A percentile compares a stretch with the other conserved stretches of the same genome.
Evolutionary conservation across 2,329 filamentous ascomycete species (phyloP).

Genomic region (Hirsutella rhossiliensis): DNA sequence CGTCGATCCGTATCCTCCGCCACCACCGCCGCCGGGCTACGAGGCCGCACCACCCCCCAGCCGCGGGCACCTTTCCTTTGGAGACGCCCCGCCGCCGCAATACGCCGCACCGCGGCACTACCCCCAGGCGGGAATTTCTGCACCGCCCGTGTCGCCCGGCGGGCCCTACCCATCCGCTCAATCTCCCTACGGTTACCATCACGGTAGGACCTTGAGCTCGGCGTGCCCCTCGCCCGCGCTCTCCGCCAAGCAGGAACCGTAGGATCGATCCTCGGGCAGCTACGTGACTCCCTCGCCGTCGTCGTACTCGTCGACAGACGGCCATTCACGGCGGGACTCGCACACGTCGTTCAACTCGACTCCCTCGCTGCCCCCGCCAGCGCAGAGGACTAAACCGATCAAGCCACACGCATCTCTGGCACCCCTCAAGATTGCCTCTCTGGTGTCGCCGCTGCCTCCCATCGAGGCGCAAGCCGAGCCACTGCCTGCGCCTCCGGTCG

Average conservation of each 20-base stretch:
- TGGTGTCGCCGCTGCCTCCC: slow-evolving; percentile 21
- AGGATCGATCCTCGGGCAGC: slow-evolving; percentile 24
- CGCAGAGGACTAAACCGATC: slow-evolving; percentile 6
- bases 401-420: slow-evolving; percentile 16
- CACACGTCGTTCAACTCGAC: slow-evolving; percentile 15
- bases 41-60: slow-evolving; percentile 13
- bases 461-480: slow-evolving; percentile 23
- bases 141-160: slow-evolving; percentile 20
- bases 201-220: slow-evolving; percentile 15
- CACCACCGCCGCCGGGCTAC: slow-evolving; percentile 22
- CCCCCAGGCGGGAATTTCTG: slow-evolving; percentile 22
- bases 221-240: slow-evolving; percentile 17
- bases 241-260: slow-evolving; percentile 19
- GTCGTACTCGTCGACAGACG: slow-evolving; percentile 14
- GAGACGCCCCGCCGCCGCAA: slow-evolving; percentile 19
- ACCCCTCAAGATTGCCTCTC: slow-evolving; percentile 22
- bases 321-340: slow-evolving; percentile 18
- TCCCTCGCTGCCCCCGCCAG: slow-evolving; percentile 14
- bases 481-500: slow-evolving; percentile 11
- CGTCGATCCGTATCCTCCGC: slow-evolving; percentile 29
- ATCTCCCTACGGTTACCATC: slow-evolving; percentile 21
- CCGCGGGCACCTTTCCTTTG: slow-evolving; percentile 21
- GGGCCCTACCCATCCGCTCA: slow-evolving; percentile 23
- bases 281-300: slow-evolving; percentile 27
- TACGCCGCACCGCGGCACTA: slow-evolving; percentile 24